A percentile compares a stretch with the other conserved stretches of the same genome.
Conservation (phyloP, 805 yeast genomes). For the Suhomyces sp. region DNA sequence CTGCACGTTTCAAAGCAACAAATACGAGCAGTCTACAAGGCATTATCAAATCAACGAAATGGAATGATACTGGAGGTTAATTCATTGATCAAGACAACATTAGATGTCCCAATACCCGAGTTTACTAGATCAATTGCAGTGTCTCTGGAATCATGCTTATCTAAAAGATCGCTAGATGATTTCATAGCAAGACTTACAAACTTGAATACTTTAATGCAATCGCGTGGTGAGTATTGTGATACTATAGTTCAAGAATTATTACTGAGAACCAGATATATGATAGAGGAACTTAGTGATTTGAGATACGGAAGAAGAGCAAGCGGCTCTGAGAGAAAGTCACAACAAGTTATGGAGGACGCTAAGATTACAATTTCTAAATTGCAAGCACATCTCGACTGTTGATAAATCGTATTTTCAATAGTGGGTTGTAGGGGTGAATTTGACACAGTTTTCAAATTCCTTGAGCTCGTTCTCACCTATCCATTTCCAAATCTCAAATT, state of each 20-base stretch:
- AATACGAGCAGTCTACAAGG: conserved; percentile 13
- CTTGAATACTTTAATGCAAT: conserved; percentile 26
- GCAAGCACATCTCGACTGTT: conserved; percentile 5
- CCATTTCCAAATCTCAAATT: conserved; percentile 82
- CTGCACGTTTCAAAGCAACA: too few relatives aligned
- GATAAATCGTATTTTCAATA: neutral
- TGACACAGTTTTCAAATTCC: neutral
- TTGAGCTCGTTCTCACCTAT: conserved; percentile 27
- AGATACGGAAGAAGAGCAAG: conserved; percentile 16
- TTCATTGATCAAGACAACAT: conserved; percentile 18
- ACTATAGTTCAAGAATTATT: conserved; percentile 11
- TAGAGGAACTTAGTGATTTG: conserved; percentile 29
- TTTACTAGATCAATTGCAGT: conserved; percentile 6
- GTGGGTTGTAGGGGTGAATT: neutral
- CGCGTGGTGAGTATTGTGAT: conserved; percentile 20
- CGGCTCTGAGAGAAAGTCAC: conserved; percentile 9
- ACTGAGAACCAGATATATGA: conserved; percentile 6
- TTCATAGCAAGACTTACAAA: conserved; percentile 20
- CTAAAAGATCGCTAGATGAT: conserved; percentile 10
- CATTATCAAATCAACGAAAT: conserved; percentile 15
- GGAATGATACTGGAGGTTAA: too few relatives aligned
- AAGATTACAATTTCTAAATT: conserved; percentile 11
- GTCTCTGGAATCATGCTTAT: conserved; percentile 1
- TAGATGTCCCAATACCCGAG: conserved; percentile 24
- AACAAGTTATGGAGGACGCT: conserved; percentile 18